These are phyloP conservation scores for Rhodotorula mucilaginosa DNA, from an alignment of 1,284 basidiomycete species.

Conservation along the genomic window DNA sequence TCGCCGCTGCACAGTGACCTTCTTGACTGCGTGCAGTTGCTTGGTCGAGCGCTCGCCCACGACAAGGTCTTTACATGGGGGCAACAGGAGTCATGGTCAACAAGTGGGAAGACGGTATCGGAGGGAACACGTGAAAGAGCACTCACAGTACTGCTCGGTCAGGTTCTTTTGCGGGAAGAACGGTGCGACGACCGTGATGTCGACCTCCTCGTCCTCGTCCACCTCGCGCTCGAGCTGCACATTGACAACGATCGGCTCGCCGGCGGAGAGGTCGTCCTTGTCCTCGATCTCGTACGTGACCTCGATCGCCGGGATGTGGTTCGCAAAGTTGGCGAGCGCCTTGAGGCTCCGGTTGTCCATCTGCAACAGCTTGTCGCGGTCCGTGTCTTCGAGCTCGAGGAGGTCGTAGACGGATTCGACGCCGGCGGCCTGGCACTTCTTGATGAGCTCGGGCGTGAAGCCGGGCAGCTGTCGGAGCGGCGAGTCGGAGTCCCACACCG, in stretches of 20 bases:
- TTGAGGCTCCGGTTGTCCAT: conserved; percentile 83
- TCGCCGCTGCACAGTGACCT: conserved; percentile 78
- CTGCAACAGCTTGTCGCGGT: conserved; percentile 70
- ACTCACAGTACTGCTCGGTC: conserved; percentile 86
- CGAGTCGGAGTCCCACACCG: conserved; percentile 94
- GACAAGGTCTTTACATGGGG: neutral
- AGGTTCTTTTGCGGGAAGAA: conserved; percentile 89
- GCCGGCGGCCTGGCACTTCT: conserved; percentile 75
- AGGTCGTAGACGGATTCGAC: conserved; percentile 89
- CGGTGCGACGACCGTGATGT: conserved; percentile 80
- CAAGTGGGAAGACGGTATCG: neutral
- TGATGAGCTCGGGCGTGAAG: conserved; percentile 82
- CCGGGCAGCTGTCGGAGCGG: conserved; percentile 93
- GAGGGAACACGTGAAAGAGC: neutral
- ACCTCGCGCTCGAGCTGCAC: conserved; percentile 78
- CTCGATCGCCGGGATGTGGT: conserved; percentile 62
- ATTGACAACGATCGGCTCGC: conserved; percentile 74
- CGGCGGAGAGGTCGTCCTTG: conserved; percentile 77
- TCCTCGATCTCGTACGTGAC: conserved; percentile 73
- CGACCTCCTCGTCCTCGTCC: conserved; percentile 69
- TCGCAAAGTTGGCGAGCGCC: conserved; percentile 88
- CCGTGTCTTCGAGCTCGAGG: conserved; percentile 91
- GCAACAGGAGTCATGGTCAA: neutral
- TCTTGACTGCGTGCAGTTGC: conserved; percentile 83
- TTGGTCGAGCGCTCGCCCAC: neutral